phyloP scores from a whole-genome alignment of 805 yeast species.

The Clavispora vitiphila region DNA sequence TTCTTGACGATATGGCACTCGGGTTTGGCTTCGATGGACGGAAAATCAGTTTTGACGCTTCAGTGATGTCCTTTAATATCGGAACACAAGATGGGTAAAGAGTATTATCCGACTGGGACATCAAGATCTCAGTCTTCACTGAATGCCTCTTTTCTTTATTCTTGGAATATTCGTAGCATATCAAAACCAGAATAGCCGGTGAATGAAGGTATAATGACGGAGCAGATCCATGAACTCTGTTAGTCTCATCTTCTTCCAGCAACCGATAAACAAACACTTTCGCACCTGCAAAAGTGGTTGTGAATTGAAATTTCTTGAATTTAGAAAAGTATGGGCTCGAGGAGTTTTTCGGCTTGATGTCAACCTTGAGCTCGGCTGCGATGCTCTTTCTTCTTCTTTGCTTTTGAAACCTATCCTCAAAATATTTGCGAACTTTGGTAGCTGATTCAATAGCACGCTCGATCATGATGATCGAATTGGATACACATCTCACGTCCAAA shows the following conservation, averaged over 20 bases:
- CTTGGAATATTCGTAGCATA: slow-evolving; percentile 46
- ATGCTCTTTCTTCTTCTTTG: slow-evolving; percentile 3
- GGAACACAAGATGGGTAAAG: slow-evolving; percentile 77
- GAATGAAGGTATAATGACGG: slow-evolving; percentile 59
- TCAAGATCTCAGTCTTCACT: slow-evolving; percentile 48
- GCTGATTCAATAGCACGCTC: slow-evolving; percentile 49
- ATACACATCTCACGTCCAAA: slow-evolving; percentile 59
- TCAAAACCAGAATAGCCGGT: slow-evolving; percentile 63
- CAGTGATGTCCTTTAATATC: slow-evolving; percentile 55
- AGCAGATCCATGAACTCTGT: slow-evolving; percentile 20
- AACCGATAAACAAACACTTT: slow-evolving; percentile 45
- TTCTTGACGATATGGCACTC: neutral
- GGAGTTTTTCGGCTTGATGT: neutral
- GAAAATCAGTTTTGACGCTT: slow-evolving; percentile 47
- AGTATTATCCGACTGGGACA: slow-evolving; percentile 68
- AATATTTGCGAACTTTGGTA: slow-evolving; percentile 35
- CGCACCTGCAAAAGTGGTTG: slow-evolving; percentile 66
- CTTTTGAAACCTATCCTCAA: slow-evolving; percentile 18
- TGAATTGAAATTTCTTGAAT: slow-evolving; percentile 36
- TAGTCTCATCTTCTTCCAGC: slow-evolving; percentile 31
- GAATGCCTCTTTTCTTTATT: slow-evolving; percentile 34
- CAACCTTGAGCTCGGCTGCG: neutral
- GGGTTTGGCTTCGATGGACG: slow-evolving; percentile 15
- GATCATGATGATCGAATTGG: slow-evolving; percentile 50
- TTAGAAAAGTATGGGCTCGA: neutral